Conservation (phyloP, 129 eudicot genomes). For the Flaveria ramosissima region DNA sequence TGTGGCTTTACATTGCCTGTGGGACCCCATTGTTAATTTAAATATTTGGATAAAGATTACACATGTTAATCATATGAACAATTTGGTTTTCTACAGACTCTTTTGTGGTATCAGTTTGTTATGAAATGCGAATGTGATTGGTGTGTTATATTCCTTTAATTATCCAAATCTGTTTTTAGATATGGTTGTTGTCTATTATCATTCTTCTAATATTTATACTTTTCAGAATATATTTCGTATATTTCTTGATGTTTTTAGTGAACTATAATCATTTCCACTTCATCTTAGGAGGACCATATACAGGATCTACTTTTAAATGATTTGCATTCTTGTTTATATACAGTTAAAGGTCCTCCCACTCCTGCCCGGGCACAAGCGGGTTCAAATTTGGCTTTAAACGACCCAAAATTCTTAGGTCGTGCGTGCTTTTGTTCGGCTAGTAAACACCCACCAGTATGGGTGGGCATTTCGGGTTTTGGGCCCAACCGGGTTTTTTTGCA, state of each 20-base stretch:
- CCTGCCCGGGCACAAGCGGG: no score
- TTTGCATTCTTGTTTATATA: not conserved
- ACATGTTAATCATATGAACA: slow-evolving; percentile 6
- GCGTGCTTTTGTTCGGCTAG: no score
- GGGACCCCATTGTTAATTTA: slow-evolving; percentile 3
- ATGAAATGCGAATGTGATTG: slow-evolving; percentile 25
- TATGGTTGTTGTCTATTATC: slow-evolving; percentile 8
- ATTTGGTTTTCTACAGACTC: slow-evolving; percentile 32
- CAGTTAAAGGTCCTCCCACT: not conserved
- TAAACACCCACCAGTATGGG: no score
- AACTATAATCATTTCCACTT: not conserved
- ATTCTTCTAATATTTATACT: slow-evolving; percentile 2
- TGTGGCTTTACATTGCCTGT: slow-evolving; percentile 19
- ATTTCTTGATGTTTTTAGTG: not conserved
- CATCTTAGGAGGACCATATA: not conserved
- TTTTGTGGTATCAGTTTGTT: slow-evolving; percentile 20
- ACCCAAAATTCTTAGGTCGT: no score
- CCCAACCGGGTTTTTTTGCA: no score
- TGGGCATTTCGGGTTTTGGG: no score
- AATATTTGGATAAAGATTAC: slow-evolving; percentile 29
- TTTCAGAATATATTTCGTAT: not conserved
- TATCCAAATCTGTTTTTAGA: slow-evolving; percentile 19
- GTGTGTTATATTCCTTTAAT: slow-evolving; percentile 18
- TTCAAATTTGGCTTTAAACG: no score
- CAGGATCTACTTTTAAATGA: not conserved